Base-by-base conservation (phyloP, 2,329 filamentous ascomycete species). In the Diaporthe helianthi region DNA sequence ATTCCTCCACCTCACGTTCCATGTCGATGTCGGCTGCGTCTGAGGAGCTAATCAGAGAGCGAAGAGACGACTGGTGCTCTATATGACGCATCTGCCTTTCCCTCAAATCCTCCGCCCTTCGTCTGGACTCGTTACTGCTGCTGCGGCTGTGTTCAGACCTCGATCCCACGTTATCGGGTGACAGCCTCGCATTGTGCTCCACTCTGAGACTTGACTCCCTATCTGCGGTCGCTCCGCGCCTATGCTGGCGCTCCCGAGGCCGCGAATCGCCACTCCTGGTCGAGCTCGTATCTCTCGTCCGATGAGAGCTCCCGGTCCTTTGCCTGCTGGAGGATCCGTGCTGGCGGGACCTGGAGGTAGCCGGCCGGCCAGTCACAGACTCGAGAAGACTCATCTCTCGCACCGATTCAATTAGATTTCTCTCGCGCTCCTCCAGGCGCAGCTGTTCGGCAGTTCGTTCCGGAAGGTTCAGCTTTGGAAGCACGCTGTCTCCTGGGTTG, bases 41-140 rank as follows among this genome's bases (percentile, higher is more conserved):
- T 0, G 92, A 92, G 5, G 90, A 87, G 76, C 93, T 94, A 70
- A 98, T 89, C 70, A 98, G 81, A 12, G 93, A 97, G 65, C 94
- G 85, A 72, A 98, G 82, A 69, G 94, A 97, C 0, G 93, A 91
- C 81, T 98, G 95, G 76, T 98, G 95, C 76, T 96, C 93, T 58
- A 98, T 85, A 65, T 90, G 90, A 61, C 92, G 83, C 26, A 80
- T 78, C 60, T 81, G 79, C 71, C 76, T 75, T 73, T 79, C 74
- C 71, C 78, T 75, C 67, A 79, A 73, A 71, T 79, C 79, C 70
- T 83, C 80, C 55, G 76, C 74, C 41, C 76, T 79, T 66, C 82
- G 82, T 31, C 81, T 80, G 41, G 83, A 84, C 67, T 83, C 83
- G 72, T 84, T 85, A 67, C 79, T 79, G 68, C 79, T 79, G 38